Evolutionary conservation across 2,329 filamentous ascomycete species (phyloP).

Genomic region (Microdochium nivale): DNA sequence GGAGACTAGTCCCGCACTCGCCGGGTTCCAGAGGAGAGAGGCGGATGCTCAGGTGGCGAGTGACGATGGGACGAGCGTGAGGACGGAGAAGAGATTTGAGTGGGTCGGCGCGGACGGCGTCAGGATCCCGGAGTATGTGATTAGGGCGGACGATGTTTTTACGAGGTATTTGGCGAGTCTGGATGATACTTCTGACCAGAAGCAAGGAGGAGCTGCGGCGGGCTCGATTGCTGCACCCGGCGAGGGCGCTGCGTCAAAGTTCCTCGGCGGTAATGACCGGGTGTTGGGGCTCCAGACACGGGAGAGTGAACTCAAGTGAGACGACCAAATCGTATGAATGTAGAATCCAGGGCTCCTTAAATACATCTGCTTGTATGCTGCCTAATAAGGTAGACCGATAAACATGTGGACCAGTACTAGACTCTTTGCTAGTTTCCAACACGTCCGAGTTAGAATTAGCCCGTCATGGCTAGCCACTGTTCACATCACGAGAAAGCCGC

Average conservation of each 20-base stretch:
- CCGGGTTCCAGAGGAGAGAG: slow-evolving; percentile 3
- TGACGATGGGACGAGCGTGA: neutral
- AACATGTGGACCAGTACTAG: no score
- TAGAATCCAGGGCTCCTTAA: no score
- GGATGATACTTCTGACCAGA: neutral
- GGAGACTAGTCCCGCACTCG: neutral
- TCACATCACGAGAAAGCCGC: no score
- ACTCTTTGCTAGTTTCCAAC: no score
- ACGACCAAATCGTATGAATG: no score
- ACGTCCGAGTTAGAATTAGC: no score
- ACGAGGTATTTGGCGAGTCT: slow-evolving; percentile 1
- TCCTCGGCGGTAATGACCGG: neutral
- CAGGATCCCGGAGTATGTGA: slow-evolving; percentile 6
- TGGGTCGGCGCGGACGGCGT: slow-evolving; percentile 2
- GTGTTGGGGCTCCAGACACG: neutral
- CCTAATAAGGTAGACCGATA: no score
- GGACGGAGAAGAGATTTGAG: neutral
- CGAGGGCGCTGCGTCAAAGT: neutral
- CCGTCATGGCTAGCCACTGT: no score
- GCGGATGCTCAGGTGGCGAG: neutral
- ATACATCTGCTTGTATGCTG: no score
- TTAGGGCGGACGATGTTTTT: slow-evolving; percentile 2
- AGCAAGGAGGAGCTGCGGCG: neutral
- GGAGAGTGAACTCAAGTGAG: neutral
- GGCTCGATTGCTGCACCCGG: neutral